Percentiles rank a stretch among this genome's conserved stretches.
These are phyloP conservation scores for Boletus patriciae DNA, from an alignment of 768 basidiomycete species.

Conservation along the genomic window DNA sequence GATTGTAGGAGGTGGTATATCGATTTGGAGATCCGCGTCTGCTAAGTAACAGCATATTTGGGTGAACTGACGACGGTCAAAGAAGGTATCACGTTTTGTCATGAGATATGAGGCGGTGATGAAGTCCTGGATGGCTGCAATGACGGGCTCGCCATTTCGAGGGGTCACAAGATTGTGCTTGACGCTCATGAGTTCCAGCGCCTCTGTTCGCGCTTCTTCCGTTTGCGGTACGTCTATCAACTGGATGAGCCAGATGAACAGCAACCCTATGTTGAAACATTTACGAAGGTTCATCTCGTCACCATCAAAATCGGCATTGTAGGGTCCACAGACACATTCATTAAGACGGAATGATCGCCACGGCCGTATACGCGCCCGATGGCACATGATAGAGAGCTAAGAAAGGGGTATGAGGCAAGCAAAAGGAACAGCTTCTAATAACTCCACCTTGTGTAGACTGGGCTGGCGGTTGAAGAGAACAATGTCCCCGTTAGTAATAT, in stretches of 20 bases:
- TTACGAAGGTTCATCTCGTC: slow-evolving; percentile 99
- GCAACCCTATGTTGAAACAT: slow-evolving; percentile 28
- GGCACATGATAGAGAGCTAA: slow-evolving; percentile 97
- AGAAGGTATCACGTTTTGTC: slow-evolving; percentile 89
- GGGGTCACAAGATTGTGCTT: slow-evolving; percentile 98
- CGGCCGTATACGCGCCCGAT: slow-evolving; percentile 92
- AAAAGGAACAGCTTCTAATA: background rate
- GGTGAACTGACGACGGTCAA: slow-evolving; percentile 91
- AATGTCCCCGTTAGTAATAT: slow-evolving; percentile 93
- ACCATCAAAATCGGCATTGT: slow-evolving; percentile 99
- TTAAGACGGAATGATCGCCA: slow-evolving; percentile 98
- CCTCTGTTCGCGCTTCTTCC: slow-evolving; percentile 96
- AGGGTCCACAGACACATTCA: slow-evolving; percentile 98
- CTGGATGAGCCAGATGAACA: background rate
- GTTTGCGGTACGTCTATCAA: slow-evolving; percentile 92
- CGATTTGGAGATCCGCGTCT: slow-evolving; percentile 89
- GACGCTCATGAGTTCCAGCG: slow-evolving; percentile 94
- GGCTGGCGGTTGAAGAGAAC: slow-evolving; percentile 99
- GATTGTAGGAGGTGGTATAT: slow-evolving; percentile 92
- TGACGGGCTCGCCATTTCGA: slow-evolving; percentile 97
- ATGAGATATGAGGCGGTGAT: slow-evolving; percentile 98
- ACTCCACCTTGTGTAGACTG: slow-evolving; percentile 85
- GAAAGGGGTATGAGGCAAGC: slow-evolving; percentile 2
- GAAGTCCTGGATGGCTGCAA: slow-evolving; percentile 99
- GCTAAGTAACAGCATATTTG: slow-evolving; percentile 95